A percentile compares a stretch with the other conserved stretches of the same genome.
phyloP scores from a whole-genome alignment of 2,329 filamentous ascomycete genomes.

The Canariomyces notabilis region DNA sequence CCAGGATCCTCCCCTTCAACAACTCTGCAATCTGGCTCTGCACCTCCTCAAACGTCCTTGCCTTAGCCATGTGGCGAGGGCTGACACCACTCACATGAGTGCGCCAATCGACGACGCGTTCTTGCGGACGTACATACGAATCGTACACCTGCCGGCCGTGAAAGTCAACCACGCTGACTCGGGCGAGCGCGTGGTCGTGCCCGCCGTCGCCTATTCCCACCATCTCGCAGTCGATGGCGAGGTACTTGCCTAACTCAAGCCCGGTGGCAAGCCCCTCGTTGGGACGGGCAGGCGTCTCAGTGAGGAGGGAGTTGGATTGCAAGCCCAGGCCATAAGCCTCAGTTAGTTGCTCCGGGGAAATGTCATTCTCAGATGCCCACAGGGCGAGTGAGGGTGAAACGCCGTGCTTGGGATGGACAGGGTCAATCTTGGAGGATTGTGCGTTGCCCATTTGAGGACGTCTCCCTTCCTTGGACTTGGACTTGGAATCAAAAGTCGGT shows the following conservation, averaged over 20 bases:
- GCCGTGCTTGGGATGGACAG: slow-evolving; percentile 31
- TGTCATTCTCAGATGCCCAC: slow-evolving; percentile 57
- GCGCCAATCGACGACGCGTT: slow-evolving; percentile 83
- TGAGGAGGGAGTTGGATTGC: slow-evolving; percentile 45
- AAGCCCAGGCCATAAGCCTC: slow-evolving; percentile 56
- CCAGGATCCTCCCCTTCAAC: slow-evolving; percentile 64
- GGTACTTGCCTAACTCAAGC: slow-evolving; percentile 76
- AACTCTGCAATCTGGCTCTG: slow-evolving; percentile 66
- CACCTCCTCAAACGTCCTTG: slow-evolving; percentile 69
- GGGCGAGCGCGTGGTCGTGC: slow-evolving; percentile 70
- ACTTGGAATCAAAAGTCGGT: background rate
- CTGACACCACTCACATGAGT: slow-evolving; percentile 80
- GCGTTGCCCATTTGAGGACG: slow-evolving; percentile 27
- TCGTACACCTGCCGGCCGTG: slow-evolving; percentile 92
- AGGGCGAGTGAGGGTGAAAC: slow-evolving; percentile 52
- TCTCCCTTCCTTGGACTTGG: background rate
- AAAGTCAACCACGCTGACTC: slow-evolving; percentile 89
- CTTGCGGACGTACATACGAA: slow-evolving; percentile 76
- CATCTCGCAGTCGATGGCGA: slow-evolving; percentile 97
- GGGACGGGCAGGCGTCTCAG: slow-evolving; percentile 45
- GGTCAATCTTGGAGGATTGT: slow-evolving; percentile 44
- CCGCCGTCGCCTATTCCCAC: slow-evolving; percentile 74
- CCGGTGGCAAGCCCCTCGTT: slow-evolving; percentile 60
- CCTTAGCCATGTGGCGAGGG: slow-evolving; percentile 64
- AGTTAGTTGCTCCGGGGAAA: slow-evolving; percentile 55